Evolutionary conservation across 2,329 filamentous ascomycete genomes (phyloP).

Genomic region (Westerdykella aurantiaca): DNA sequence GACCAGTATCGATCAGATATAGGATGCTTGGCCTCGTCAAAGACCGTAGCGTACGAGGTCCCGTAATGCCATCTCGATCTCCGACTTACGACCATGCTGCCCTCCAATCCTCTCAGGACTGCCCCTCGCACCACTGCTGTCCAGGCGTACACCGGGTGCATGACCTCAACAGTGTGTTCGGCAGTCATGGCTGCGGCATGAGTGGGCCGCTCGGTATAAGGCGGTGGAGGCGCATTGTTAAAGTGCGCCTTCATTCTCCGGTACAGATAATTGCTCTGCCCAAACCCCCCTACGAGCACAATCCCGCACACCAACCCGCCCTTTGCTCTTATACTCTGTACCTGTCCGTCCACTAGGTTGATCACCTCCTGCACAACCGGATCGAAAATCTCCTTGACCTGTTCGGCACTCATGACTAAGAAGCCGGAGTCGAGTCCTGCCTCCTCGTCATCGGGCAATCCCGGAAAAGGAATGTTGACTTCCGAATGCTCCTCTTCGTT

Average conservation of each 20-base stretch:
- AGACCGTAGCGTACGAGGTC: conserved; percentile 74
- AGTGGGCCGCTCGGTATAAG: conserved; percentile 64
- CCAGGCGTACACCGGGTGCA: conserved; percentile 78
- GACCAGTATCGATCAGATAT: conserved; percentile 73
- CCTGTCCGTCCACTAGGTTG: conserved; percentile 41
- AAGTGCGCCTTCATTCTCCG: conserved; percentile 66
- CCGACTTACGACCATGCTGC: conserved; percentile 71
- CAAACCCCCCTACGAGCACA: conserved; percentile 75
- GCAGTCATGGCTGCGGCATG: conserved; percentile 52
- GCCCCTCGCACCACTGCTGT: conserved; percentile 74
- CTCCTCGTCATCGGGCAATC: conserved; percentile 68
- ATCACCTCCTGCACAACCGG: conserved; percentile 60
- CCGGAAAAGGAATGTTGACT: conserved; percentile 72
- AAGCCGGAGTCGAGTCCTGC: conserved; percentile 71
- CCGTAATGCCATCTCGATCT: conserved; percentile 73
- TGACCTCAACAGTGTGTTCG: conserved; percentile 63
- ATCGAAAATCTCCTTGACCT: conserved; percentile 69
- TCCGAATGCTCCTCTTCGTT: conserved; percentile 72
- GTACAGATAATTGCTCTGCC: conserved; percentile 70
- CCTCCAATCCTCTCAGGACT: conserved; percentile 67
- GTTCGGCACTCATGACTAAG: conserved; percentile 62
- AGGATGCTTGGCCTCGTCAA: conserved; percentile 68
- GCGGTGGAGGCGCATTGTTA: conserved; percentile 45
- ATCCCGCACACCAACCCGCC: conserved; percentile 54
- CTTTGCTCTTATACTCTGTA: conserved; percentile 36